Evolutionary conservation across 2,329 filamentous ascomycete genomes (phyloP), one percentile per base, ranked within the genome.

Genomic region (Parafenestella ontariensis): DNA sequence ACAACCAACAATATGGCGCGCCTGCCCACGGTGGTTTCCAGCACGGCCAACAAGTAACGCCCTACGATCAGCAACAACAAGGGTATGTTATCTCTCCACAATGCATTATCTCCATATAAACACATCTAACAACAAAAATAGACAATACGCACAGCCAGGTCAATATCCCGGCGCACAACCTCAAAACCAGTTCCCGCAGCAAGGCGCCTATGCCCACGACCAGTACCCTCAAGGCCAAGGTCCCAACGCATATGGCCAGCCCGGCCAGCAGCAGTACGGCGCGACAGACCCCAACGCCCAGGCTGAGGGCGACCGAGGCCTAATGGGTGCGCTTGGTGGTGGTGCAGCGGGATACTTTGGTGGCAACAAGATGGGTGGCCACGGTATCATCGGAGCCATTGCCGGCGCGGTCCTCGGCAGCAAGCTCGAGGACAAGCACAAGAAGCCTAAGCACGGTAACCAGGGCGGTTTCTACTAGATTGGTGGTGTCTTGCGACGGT

Each of bases 311-410:
- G 85, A 87, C 56, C 81, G 85, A 51, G 85, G 84, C 33, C 74
- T 87, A 5, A 80, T 83, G 64, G 83, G 85, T 42, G 81, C 84
- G 3, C 70, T 86, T 3, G 82, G 81, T 13, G 85, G 85, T 39
- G 84, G 82, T 39, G 78, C 83, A 3, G 82, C 84, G 3, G 85
- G 85, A 1, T 82, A 81, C 58, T 81, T 82, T 58, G 75, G 83
- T 5, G 85, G 85, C 17, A 77, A 80, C 64, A 84, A 85, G 69
- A 78, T 83, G 61, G 81, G 78, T 20, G 77, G 78, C n/a, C 76
- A 82, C n/a, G 83, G 83, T 3, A 72, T 87, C 26, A 69, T 88
- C 9, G 85, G 85, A 10, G 81, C 84, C 0, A 68, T 87, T 24
- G 82, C 83, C 3, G 85, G 85, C 50, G 85, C 84, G 0, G 77